Evolutionary conservation across 352 stramenopile genomes (phyloP).

Genomic region (Phytophthora nicotianae): DNA sequence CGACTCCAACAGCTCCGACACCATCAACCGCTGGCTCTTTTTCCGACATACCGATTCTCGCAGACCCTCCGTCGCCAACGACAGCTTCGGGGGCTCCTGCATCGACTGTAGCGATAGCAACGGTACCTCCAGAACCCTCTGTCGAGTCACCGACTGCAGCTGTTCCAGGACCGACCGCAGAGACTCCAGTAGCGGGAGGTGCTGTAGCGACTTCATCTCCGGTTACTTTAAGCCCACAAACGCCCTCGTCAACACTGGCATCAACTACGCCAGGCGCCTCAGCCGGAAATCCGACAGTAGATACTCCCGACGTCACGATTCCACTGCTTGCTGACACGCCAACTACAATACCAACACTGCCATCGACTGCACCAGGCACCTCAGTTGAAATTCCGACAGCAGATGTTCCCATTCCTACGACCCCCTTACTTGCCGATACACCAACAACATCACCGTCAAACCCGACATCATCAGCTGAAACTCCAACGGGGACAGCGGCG

Average conservation of each 20-base stretch:
- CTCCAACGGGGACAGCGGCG: too few species aligned
- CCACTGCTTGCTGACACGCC: conserved; percentile 14
- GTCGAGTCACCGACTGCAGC: background rate
- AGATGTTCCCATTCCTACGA: too few species aligned
- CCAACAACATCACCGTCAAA: too few species aligned
- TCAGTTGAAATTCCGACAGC: too few species aligned
- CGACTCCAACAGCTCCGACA: conserved; percentile 1
- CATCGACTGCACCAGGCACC: too few species aligned
- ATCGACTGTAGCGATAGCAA: conserved; percentile 1
- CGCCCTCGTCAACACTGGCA: conserved; percentile 4
- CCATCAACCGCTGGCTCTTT: conserved; percentile 4
- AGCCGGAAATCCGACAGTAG: conserved; percentile 2
- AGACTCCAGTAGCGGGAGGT: conserved; percentile 1
- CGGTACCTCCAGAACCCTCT: background rate
- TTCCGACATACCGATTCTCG: conserved; percentile 17
- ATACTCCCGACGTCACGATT: conserved; percentile 6
- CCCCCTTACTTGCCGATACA: conserved; percentile 8
- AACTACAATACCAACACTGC: conserved; percentile 1
- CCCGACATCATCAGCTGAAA: too few species aligned
- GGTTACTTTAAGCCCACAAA: conserved; percentile 3
- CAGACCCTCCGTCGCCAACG: conserved; percentile 12
- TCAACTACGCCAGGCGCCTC: conserved; percentile 1
- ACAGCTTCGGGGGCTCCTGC: conserved; percentile 4
- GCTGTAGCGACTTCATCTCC: conserved; percentile 2
- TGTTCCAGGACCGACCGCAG: background rate